These are phyloP conservation scores for Diaporthe aspalathi DNA, from an alignment of 2,329 filamentous ascomycete genomes.

Conservation along the genomic window DNA sequence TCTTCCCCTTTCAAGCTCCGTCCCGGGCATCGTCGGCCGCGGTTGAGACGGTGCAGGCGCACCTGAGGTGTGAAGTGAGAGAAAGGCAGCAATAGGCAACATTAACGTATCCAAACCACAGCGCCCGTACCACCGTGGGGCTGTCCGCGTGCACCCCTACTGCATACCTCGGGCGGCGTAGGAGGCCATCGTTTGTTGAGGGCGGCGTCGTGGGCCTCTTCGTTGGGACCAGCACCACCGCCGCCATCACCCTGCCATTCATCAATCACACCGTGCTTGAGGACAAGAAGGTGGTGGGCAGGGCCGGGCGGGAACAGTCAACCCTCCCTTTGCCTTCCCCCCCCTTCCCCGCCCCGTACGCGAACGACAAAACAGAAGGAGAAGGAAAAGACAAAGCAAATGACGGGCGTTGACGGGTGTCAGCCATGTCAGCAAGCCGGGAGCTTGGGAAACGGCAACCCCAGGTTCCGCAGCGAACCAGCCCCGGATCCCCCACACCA, in stretches of 20 bases:
- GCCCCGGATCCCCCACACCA: conserved; percentile 11
- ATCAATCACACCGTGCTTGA: conserved; percentile 10
- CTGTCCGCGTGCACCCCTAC: neutral
- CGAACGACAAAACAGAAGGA: neutral
- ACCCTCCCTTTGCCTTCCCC: neutral
- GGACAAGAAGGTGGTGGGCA: neutral
- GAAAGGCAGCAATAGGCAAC: no score
- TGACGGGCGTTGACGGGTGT: neutral
- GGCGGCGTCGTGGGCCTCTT: neutral
- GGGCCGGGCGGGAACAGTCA: neutral
- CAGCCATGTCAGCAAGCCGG: conserved; percentile 29
- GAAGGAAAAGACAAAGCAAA: neutral
- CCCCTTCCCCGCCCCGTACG: no score
- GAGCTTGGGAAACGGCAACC: conserved; percentile 12
- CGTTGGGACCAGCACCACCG: neutral
- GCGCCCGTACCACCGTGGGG: neutral
- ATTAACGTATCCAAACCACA: conserved; percentile 8
- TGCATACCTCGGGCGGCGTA: neutral
- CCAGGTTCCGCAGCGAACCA: conserved; percentile 23
- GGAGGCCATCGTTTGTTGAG: conserved; percentile 11
- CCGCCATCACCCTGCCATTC: conserved; percentile 1
- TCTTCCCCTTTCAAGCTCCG: conserved; percentile 4
- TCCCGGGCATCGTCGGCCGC: neutral
- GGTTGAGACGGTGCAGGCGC: neutral
- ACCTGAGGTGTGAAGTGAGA: neutral